These are phyloP conservation scores for Wickerhamiella pararugosa DNA, from an alignment of 1,139 yeast species.

Conservation along the genomic window DNA sequence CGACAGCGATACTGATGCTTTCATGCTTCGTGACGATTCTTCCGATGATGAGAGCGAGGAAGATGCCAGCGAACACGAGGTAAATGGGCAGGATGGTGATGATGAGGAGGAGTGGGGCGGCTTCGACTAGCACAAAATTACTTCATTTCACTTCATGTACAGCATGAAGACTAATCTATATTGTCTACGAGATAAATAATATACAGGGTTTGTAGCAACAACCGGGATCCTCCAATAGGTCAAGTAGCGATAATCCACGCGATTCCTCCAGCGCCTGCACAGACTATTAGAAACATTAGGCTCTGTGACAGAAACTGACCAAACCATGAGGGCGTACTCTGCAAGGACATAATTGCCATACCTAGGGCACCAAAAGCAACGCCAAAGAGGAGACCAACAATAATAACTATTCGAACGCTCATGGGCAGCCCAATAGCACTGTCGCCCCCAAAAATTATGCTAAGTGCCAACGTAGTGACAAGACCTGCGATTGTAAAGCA, in stretches of 20 bases:
- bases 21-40: background rate
- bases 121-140: constrained; percentile 22
- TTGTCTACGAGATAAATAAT: too few relatives aligned
- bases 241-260: constrained; percentile 18
- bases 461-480: constrained; percentile 12
- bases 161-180: too few relatives aligned
- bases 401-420: constrained; percentile 30
- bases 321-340: constrained; percentile 28
- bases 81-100: constrained; percentile 18
- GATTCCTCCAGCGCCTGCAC: constrained; percentile 34
- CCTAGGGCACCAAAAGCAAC: constrained; percentile 30
- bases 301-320: constrained; percentile 29
- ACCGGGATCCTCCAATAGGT: background rate
- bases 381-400: constrained; percentile 35
- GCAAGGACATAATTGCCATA: constrained; percentile 28
- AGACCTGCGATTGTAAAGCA: constrained; percentile 12
- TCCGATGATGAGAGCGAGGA: constrained; percentile 9
- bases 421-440: constrained; percentile 12
- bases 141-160: too few relatives aligned
- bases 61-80: constrained; percentile 15
- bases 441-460: constrained; percentile 18
- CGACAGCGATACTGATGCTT: constrained; percentile 13
- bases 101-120: constrained; percentile 39
- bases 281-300: constrained; percentile 28
- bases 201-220: too few relatives aligned